Evolutionary conservation across 1,139 yeast genomes (phyloP), one percentile per base, ranked within the genome.

Genomic region (Hansenula sp.): DNA sequence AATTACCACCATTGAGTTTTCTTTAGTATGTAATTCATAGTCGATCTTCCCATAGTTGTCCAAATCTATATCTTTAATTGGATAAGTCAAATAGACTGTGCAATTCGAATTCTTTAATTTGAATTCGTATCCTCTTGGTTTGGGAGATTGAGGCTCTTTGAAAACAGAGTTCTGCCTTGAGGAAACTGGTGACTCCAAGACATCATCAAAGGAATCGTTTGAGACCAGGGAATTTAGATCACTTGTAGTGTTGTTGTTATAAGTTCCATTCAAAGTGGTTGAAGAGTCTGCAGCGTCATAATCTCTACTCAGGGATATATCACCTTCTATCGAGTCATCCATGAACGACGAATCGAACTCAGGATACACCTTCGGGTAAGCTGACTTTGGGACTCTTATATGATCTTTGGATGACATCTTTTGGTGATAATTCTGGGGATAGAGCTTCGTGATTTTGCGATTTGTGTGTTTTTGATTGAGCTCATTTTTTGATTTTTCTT

Each of bases 1-100:
- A 36, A 36, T 59, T 41, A 40, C 56, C 48, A 39, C 57, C 63
- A 36, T 61, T 50, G 46, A 57, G 45, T 41, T 59, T 49, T 53
- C 56, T 34, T 51, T 55, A 21, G 57, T 53, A 8, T 46, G 42
- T 19, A 53, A 40, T 38, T 52, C 45, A 53, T 54, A 44, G 54
- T 25, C 57, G 2, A 55, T 48, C 19, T 47, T 51, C 7, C 59
- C 59, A 37, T 55, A 55, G 34, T 48, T 48, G 39, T 55, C 59
- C 10, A 50, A 45, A 24, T 48, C 52, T 3, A 48, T 42, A 4
- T 46, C 31, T 15, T 43, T 40, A 3, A 47, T 40, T 16, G 59
- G 59, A 32, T 55, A 55, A 1, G 59, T 54, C 35, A 55, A 33
- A 37, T 55, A 55, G 1, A 55, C 56, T 2, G 42, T 31, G 2